Base-by-base conservation (phyloP, 139 green algal species). In the Chlamydomonas sp. region DNA sequence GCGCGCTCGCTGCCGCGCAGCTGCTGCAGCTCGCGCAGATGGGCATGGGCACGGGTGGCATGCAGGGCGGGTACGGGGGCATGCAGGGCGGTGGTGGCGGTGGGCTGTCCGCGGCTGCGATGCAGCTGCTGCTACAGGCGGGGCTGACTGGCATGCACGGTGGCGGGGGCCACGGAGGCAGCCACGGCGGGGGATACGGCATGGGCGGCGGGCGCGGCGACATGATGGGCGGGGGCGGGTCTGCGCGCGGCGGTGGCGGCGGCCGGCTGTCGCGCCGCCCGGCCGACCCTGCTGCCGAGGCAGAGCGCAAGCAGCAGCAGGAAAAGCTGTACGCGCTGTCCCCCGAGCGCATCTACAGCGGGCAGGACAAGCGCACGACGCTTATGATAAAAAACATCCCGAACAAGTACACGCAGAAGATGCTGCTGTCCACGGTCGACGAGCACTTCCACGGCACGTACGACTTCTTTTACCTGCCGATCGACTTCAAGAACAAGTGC, bases 401-500 rank as follows among this genome's bases (percentile, higher is more conserved):
- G 68, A 98, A 98, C 88, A 98, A 98, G 86, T 98, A 98, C 87
- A 98, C 94, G 0, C 94, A 98, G 80, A 96, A 96, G 87, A 98
- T 98, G 94, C 89, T 98, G 72, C 79, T 98, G 58, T 79, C 88
- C 48, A 95, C 93, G 2, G 89, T 96, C 61, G 90, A 96, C 69
- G 93, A 96, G 73, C 69, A 82, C 22, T 92, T 98, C 82, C 74
- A 81, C 20, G 94, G 94, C 59, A 83, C 74, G 0, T 95, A 94
- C 76, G 89, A 95, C 80, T 95, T 95, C 70, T 93, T 95, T 74
- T 95, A 95, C 80, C 84, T 95, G 31, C 89, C 89, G 59, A 95
- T 95, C 43, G 89, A 95, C 78, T 98, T 98, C 90, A 98, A 98
- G 85, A 98, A 98, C 81, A 95, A 96, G 81, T 98, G 94, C 90